phyloP scores from a whole-genome alignment of 2,329 filamentous ascomycete species.

The Decorospora gaudefroyi region DNA sequence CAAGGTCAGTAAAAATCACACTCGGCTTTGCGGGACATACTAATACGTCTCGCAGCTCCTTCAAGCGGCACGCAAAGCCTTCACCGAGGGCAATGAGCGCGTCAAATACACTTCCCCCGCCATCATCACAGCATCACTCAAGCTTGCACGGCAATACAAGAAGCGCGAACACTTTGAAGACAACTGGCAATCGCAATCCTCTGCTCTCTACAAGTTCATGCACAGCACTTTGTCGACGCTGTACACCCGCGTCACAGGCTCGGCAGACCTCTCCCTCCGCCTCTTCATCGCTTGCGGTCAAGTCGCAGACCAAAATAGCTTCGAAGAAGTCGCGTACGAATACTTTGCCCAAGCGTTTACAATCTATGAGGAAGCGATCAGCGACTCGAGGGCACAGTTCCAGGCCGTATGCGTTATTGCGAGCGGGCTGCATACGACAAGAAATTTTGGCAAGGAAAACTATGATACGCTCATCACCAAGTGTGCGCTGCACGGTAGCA shows the following conservation, averaged over 20 bases:
- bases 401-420: constrained; percentile 96
- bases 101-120: constrained; percentile 95
- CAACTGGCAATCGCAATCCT: constrained; percentile 73
- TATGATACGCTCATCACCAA: constrained; percentile 99
- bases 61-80: constrained; percentile 84
- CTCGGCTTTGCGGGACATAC: neutral
- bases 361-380: constrained; percentile 94
- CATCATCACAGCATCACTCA: constrained; percentile 85
- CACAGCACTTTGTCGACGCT: constrained; percentile 84
- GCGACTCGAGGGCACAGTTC: constrained; percentile 95
- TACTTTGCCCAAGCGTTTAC: constrained; percentile 99
- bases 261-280: constrained; percentile 84
- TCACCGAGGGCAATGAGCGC: constrained; percentile 88
- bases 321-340: constrained; percentile 96
- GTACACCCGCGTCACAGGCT: constrained; percentile 83
- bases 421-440: constrained; percentile 81
- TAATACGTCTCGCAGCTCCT: constrained; percentile 62
- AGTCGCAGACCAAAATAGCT: constrained; percentile 85
- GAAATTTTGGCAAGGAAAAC: constrained; percentile 93
- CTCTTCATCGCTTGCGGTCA: constrained; percentile 92
- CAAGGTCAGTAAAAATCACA: constrained; percentile 55
- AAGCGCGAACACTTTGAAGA: constrained; percentile 83
- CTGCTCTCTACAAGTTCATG: constrained; percentile 92
- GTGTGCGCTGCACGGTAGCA: constrained; percentile 93
- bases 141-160: constrained; percentile 87